Evolutionary conservation across 208 protist genomes (phyloP).

Genomic region (Spongospora subterranea): DNA sequence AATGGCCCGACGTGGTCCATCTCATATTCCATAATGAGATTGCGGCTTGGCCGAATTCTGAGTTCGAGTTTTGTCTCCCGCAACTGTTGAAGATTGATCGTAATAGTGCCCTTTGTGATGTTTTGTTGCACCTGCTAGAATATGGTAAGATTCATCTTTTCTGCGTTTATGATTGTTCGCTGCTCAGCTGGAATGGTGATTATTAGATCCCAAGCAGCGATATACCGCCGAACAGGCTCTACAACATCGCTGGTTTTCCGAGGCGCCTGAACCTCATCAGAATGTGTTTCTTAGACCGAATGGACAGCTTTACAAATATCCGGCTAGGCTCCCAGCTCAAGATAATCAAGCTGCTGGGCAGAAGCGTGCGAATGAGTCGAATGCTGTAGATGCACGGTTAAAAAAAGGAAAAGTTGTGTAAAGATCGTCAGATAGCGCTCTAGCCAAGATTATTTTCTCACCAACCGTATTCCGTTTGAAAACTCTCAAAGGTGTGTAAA

Average conservation of each 20-base stretch:
- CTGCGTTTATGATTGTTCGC: not conserved
- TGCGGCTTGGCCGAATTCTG: not conserved
- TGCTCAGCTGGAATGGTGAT: not conserved
- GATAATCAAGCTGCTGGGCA: too few species aligned
- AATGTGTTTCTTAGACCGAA: slow-evolving; percentile 42
- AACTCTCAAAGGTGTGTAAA: too few species aligned
- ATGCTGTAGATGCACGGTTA: not conserved
- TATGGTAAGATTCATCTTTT: not conserved
- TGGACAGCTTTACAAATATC: slow-evolving; percentile 7
- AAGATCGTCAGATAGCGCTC: too few species aligned
- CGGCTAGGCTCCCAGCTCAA: not conserved
- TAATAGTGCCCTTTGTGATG: not conserved
- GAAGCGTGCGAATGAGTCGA: not conserved
- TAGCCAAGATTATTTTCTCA: too few species aligned
- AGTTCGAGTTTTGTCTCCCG: slow-evolving; percentile 54
- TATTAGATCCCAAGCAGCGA: slow-evolving; percentile 22
- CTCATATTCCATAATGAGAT: slow-evolving; percentile 44
- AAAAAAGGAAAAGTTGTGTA: not conserved
- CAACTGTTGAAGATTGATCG: slow-evolving; percentile 53
- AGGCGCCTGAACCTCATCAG: slow-evolving; percentile 47
- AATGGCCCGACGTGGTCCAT: slow-evolving; percentile 46
- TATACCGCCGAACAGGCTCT: slow-evolving; percentile 47
- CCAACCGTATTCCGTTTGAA: too few species aligned
- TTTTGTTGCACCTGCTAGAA: slow-evolving; percentile 20
- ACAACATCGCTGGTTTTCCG: slow-evolving; percentile 32